phyloP scores from a whole-genome alignment of 2,329 filamentous ascomycete species.

The Aureobasidium sp. region DNA sequence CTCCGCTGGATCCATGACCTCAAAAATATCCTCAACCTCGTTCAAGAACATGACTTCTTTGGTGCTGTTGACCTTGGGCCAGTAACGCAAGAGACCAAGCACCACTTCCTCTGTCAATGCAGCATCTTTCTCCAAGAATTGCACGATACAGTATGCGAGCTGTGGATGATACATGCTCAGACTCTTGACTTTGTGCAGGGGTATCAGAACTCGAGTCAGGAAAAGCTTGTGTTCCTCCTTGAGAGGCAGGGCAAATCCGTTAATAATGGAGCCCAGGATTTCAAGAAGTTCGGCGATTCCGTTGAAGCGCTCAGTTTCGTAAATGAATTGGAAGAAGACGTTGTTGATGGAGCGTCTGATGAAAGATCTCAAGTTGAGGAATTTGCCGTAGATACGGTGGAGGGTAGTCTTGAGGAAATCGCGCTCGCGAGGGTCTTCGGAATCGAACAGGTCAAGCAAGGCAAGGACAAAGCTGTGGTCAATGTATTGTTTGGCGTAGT shows the following conservation, averaged over 20 bases:
- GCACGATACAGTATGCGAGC: slow-evolving; percentile 96
- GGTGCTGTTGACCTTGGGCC: slow-evolving; percentile 99
- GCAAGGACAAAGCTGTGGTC: slow-evolving; percentile 95
- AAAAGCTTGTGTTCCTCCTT: slow-evolving; percentile 99
- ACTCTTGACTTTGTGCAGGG: slow-evolving; percentile 96
- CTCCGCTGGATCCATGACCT: slow-evolving; percentile 98
- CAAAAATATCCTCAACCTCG: slow-evolving; percentile 98
- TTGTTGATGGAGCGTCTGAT: slow-evolving; percentile 99
- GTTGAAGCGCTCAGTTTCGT: slow-evolving; percentile 97
- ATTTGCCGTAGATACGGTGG: slow-evolving; percentile 97
- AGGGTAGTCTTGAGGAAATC: slow-evolving; percentile 98
- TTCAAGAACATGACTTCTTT: slow-evolving; percentile 99
- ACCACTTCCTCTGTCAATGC: slow-evolving; percentile 96
- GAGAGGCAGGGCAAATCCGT: slow-evolving; percentile 89
- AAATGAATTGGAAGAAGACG: slow-evolving; percentile 99
- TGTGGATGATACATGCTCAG: slow-evolving; percentile 99
- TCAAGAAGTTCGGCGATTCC: slow-evolving; percentile 94
- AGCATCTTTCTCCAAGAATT: slow-evolving; percentile 96
- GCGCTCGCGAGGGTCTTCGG: slow-evolving; percentile 89
- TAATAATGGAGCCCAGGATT: slow-evolving; percentile 97
- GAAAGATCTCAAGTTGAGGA: slow-evolving; percentile 93
- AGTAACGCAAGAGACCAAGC: slow-evolving; percentile 87
- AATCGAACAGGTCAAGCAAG: slow-evolving; percentile 95
- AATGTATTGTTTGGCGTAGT: slow-evolving; percentile 97
- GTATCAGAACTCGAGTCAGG: slow-evolving; percentile 83